Evolutionary conservation across 2,329 filamentous ascomycete genomes (phyloP), one percentile per base, ranked within the genome.

Genomic region (Sporothrix pseudoabietina): DNA sequence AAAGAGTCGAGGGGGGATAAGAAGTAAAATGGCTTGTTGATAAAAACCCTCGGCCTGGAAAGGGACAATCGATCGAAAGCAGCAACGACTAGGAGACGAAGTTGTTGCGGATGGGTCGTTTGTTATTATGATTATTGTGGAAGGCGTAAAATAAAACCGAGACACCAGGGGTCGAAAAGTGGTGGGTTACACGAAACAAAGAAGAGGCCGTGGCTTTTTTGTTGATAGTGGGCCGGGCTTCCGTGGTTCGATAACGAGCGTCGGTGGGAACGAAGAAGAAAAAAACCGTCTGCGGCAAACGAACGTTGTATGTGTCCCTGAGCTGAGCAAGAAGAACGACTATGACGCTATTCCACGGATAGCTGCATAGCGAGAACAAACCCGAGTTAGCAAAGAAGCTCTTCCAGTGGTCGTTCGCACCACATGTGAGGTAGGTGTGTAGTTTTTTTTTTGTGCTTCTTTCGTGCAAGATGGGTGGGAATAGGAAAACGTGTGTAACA

Each of bases 301-400:
- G n/a, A 71, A 57, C 54, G 57, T n/a, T 44, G 57, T 65, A 39
- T 44, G 44, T 30, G 41, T 52, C 16, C 65, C 47, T 55, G 47
- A 30, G 30, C 19, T 12, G 57, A 66, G 35, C 5, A 54, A 61
- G 41, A 72, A 72, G 39, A 32, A 26, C n/a, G 59, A 52, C 49
- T 72, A 73, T 72, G 73, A 76, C 73, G 75, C 73, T 72, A 74
- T 75, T 74, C 76, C 71, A 76, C 78, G 80, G 80, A 75, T 76
- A 77, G 79, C 82, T 84, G 81, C 81, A 83, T 81, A 75, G 75
- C 74, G 75, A 69, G 75, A 71, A 71, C 26, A 49, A 57, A 75
- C 75, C 75, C 77, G 71, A 76, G 78, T 82, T 78, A 82, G 80
- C 77, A 44, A 74, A 76, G 54, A 14, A n/a, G 52, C 4, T 19